Base-by-base conservation (phyloP, 2,329 filamentous ascomycete genomes). In the Basipetospora sp. region DNA sequence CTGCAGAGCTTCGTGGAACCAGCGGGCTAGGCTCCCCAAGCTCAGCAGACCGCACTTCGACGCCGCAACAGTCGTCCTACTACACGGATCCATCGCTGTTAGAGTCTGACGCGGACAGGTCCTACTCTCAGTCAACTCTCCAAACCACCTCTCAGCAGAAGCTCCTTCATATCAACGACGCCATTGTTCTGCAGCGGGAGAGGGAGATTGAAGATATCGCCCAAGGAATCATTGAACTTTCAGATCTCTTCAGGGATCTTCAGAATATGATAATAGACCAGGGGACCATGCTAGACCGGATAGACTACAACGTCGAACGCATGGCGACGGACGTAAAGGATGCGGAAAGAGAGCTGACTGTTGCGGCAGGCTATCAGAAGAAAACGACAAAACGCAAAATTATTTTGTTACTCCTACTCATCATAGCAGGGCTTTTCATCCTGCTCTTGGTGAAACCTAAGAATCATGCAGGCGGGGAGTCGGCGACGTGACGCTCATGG, bases 141-240 rank as follows among this genome's bases (percentile, higher is more conserved):
- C 80, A 87, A 53, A 81, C 86, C 48, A 83, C 84, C 2, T 69
- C 71, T 25, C 74, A 81, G 39, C 71, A 76, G 50, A 71, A 71
- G 46, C 69, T 73, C 40, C 62, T 81, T 20, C 74, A 77, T 41
- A 80, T 77, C 41, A 86, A 92, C 52, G 88, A 96, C 53, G 68
- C 77, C 3, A 75, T 75, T 27, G 96, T 98, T 48, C 74, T 79
- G 43, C 90, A 96, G 56, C 82, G 90, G 45, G 90, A 98, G 59
- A 78, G 82, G 29, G 90, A 96, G 58, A 98, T 98, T 50, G 92
- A 93, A 53, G 87, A 94, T 49, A 98, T 98, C 45, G 90, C 90
- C 2, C 87, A 94, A 54, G 88, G 90, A 41, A 96, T 98, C 57
- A 96, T 98, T 51, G 88, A 96, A 54, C 66, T 98, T 6, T 84